phyloP scores from a whole-genome alignment of 257 asterid genomes.

The Fraxinus pennsylvanica region DNA sequence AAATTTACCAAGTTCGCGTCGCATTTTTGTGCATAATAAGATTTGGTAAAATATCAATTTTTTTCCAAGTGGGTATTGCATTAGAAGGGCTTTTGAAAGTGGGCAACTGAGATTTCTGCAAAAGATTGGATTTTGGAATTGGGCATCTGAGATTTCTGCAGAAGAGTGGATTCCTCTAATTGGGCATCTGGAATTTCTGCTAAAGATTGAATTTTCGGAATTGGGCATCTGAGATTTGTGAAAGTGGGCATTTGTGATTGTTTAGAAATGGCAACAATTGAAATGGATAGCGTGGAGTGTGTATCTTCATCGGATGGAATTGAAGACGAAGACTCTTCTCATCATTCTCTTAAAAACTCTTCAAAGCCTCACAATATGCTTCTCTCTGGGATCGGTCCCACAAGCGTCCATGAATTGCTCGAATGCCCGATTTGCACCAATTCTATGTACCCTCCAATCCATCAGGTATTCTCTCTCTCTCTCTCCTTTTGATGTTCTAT shows the following conservation, averaged over 20 bases:
- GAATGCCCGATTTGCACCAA: conserved; percentile 93
- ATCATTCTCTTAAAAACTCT: conserved; percentile 40
- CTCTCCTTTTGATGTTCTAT: too few species aligned
- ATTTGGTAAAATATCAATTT: neutral
- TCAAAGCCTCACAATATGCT: conserved; percentile 45
- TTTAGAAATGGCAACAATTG: conserved; percentile 42
- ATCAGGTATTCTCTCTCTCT: conserved; percentile 52
- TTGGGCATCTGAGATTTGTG: conserved; percentile 22
- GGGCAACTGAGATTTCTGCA: neutral
- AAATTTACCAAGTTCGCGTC: neutral
- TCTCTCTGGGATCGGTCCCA: conserved; percentile 55
- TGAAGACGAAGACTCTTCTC: conserved; percentile 65
- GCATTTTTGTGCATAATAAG: conserved; percentile 8
- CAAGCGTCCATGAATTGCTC: conserved; percentile 82
- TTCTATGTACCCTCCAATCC: conserved; percentile 92
- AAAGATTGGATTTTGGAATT: conserved; percentile 27
- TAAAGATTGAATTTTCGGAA: conserved; percentile 22
- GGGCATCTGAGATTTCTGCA: conserved; percentile 16
- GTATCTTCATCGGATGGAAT: conserved; percentile 65
- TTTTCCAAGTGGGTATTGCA: neutral
- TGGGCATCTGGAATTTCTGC: conserved; percentile 15
- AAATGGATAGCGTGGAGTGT: conserved; percentile 75
- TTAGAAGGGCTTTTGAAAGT: neutral
- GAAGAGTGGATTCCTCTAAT: conserved; percentile 25
- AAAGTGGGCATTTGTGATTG: neutral